Conservation (phyloP, 768 basidiomycete species). For the Boletus subcaerulescens region DNA sequence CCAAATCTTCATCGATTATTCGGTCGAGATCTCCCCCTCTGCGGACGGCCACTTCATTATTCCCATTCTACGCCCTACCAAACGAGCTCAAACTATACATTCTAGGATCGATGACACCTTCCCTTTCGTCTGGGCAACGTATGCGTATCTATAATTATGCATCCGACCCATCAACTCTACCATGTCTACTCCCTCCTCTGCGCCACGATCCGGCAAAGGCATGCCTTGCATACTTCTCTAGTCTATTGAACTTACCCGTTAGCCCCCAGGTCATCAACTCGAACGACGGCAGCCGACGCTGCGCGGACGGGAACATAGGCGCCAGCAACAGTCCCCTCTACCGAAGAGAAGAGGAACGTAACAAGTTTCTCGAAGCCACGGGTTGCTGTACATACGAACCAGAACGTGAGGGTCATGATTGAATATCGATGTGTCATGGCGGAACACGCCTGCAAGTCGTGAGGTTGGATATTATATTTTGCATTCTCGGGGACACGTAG, state of each 20-base stretch:
- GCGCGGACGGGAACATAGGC: conserved; percentile 39
- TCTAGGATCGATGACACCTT: conserved; percentile 54
- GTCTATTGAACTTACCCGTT: conserved; percentile 11
- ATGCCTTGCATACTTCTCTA: conserved; percentile 22
- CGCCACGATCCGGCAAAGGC: conserved; percentile 17
- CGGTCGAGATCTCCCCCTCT: conserved; percentile 13
- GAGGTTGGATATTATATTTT: not conserved
- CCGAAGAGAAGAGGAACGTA: conserved; percentile 42
- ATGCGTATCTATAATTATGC: conserved; percentile 56
- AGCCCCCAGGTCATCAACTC: conserved; percentile 4
- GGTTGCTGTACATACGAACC: conserved; percentile 50
- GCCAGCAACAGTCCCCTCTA: conserved; percentile 37
- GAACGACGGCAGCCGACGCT: conserved; percentile 21
- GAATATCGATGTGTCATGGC: not conserved
- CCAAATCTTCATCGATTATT: conserved; percentile 14
- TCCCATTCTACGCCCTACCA: conserved; percentile 46
- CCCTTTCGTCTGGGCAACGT: conserved; percentile 54
- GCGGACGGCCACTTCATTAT: conserved; percentile 18
- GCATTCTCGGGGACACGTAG: not conserved
- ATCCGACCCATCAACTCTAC: conserved; percentile 47
- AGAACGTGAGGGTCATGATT: not conserved
- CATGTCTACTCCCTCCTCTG: conserved; percentile 36
- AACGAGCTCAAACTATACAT: conserved; percentile 56
- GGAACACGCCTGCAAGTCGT: not conserved
- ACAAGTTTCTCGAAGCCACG: conserved; percentile 41